Conservation (phyloP, 2,329 filamentous ascomycete species). For the Claviceps lovelessii region DNA sequence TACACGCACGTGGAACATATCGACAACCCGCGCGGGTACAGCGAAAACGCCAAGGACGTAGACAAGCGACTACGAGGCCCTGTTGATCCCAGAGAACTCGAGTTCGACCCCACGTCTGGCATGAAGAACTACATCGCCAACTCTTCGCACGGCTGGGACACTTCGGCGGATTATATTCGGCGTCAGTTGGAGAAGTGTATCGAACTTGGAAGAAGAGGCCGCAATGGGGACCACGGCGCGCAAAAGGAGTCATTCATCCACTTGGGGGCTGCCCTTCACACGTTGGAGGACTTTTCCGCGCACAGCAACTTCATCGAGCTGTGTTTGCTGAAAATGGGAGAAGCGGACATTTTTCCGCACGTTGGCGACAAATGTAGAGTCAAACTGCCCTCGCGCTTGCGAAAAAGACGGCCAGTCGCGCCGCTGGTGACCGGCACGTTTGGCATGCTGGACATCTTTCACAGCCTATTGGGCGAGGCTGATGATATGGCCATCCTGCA, state of each 20-base stretch:
- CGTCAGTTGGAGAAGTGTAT: conserved; percentile 55
- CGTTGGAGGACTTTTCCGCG: conserved; percentile 49
- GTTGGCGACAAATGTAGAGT: conserved; percentile 13
- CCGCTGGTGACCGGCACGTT: conserved; percentile 49
- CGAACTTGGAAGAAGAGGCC: conserved; percentile 53
- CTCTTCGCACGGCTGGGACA: conserved; percentile 59
- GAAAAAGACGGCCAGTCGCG: conserved; percentile 39
- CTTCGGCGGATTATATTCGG: conserved; percentile 65
- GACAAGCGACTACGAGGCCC: conserved; percentile 31
- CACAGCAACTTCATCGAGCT: conserved; percentile 69
- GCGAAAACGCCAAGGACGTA: conserved; percentile 57
- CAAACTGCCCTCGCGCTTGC: conserved; percentile 36
- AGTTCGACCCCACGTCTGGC: conserved; percentile 56
- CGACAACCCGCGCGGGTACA: conserved; percentile 65
- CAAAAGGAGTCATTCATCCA: conserved; percentile 58
- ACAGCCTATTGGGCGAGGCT: conserved; percentile 45
- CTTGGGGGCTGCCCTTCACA: conserved; percentile 57
- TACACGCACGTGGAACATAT: conserved; percentile 61
- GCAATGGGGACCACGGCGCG: conserved; percentile 39
- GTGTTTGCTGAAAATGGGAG: conserved; percentile 54
- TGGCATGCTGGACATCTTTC: conserved; percentile 52
- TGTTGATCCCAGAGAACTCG: conserved; percentile 41
- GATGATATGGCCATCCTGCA: conserved; percentile 28
- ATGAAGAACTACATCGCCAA: conserved; percentile 98
- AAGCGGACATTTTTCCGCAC: conserved; percentile 47